These are phyloP conservation scores for Phalaenopsis hybrid DNA, from an alignment of 116 monocot genomes.

Conservation along the genomic window DNA sequence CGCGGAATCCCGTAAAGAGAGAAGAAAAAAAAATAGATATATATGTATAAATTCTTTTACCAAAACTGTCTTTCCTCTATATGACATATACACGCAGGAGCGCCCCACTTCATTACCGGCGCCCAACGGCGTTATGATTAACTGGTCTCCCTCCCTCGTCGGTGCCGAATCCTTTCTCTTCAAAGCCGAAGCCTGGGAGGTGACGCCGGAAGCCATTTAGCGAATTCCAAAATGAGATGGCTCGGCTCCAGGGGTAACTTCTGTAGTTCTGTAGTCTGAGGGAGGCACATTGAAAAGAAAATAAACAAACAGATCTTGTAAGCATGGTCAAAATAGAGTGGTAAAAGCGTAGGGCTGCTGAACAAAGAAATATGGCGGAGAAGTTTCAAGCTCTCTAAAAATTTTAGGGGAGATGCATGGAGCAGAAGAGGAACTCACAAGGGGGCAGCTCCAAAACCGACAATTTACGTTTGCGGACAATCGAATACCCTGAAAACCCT, in stretches of 20 bases:
- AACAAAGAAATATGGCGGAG: neutral
- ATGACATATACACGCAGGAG: slow-evolving; percentile 93
- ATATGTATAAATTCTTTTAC: slow-evolving; percentile 16
- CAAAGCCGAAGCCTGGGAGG: slow-evolving; percentile 18
- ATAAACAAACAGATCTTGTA: neutral
- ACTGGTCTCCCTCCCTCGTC: slow-evolving; percentile 67
- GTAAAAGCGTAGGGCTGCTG: neutral
- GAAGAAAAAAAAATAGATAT: neutral
- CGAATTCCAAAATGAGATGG: neutral
- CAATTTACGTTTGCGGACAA: neutral
- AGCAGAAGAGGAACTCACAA: neutral
- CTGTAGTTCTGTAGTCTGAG: neutral
- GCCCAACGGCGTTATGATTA: slow-evolving; percentile 76
- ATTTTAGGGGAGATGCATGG: neutral
- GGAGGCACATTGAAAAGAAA: neutral
- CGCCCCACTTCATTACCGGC: slow-evolving; percentile 98
- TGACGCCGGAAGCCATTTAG: slow-evolving; percentile 45
- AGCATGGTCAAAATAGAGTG: neutral
- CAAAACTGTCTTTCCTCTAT: slow-evolving; percentile 77
- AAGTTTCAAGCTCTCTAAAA: neutral
- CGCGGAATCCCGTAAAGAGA: neutral
- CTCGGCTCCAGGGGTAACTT: neutral
- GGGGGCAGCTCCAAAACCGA: neutral
- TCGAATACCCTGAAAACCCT: neutral
- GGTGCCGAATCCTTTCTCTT: slow-evolving; percentile 51